These are phyloP conservation scores for Cryphonectria carpinicola DNA, from an alignment of 2,329 filamentous ascomycete genomes.

Conservation along the genomic window DNA sequence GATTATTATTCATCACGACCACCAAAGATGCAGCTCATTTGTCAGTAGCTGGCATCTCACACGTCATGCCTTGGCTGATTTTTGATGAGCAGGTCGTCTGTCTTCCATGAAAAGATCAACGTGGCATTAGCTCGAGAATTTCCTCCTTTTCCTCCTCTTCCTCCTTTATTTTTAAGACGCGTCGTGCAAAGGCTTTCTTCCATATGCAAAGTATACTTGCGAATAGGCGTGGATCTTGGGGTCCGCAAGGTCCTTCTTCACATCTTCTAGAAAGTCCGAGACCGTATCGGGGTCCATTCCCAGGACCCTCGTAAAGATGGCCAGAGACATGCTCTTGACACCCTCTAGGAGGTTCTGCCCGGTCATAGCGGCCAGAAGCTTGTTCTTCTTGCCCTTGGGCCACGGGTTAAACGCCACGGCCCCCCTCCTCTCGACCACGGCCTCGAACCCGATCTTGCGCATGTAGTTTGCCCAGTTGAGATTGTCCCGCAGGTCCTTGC, in stretches of 20 bases:
- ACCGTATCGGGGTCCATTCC: constrained; percentile 37
- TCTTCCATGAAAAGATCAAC: neutral
- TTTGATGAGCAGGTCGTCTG: neutral
- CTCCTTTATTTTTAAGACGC: neutral
- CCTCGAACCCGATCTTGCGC: constrained; percentile 38
- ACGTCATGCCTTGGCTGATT: neutral
- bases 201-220: constrained; percentile 36
- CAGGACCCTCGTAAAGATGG: constrained; percentile 36
- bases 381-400: constrained; percentile 41
- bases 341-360: constrained; percentile 38
- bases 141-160: neutral
- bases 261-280: constrained; percentile 37
- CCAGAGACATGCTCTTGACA: constrained; percentile 40
- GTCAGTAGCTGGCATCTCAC: neutral
- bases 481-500: constrained; percentile 37
- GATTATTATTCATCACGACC: neutral
- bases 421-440: constrained; percentile 37
- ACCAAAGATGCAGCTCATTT: neutral
- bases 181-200: constrained; percentile 19
- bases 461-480: constrained; percentile 37
- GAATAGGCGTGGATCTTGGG: constrained; percentile 40
- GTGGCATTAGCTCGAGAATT: neutral
- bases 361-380: constrained; percentile 39
- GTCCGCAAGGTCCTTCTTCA: constrained; percentile 38
- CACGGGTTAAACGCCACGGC: constrained; percentile 42